Percentiles rank a stretch among this genome's conserved stretches.
Conservation (phyloP, 2,329 filamentous ascomycete genomes). For the Rhinocladiella similis region DNA sequence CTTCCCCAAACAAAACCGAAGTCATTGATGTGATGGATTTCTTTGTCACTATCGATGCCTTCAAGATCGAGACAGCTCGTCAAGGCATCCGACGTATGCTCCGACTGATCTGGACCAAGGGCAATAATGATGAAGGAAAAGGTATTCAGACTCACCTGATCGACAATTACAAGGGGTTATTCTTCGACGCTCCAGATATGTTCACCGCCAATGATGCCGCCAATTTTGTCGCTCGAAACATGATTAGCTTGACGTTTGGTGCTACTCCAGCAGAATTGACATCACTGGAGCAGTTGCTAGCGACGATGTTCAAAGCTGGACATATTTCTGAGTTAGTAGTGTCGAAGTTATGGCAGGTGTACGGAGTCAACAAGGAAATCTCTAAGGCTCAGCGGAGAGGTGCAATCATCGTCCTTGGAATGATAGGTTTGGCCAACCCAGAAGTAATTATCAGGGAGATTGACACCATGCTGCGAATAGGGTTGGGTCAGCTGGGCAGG, state of each 20-base stretch:
- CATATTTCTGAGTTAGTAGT: constrained; percentile 83
- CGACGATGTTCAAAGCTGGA: constrained; percentile 95
- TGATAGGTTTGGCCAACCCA: constrained; percentile 89
- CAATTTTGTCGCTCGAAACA: constrained; percentile 94
- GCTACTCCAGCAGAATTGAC: constrained; percentile 93
- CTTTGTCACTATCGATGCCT: constrained; percentile 91
- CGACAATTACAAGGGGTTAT: constrained; percentile 92
- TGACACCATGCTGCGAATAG: constrained; percentile 88
- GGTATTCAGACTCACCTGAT: constrained; percentile 95
- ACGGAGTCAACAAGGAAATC: constrained; percentile 90
- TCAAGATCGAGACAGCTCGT: constrained; percentile 92
- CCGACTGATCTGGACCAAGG: constrained; percentile 97
- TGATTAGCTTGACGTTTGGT: constrained; percentile 97
- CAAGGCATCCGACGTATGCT: constrained; percentile 93
- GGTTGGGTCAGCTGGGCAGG: constrained; percentile 76
- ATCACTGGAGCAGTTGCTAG: constrained; percentile 88
- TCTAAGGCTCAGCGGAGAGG: constrained; percentile 87
- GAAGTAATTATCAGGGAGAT: constrained; percentile 94
- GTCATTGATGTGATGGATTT: constrained; percentile 99
- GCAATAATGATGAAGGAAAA: constrained; percentile 98
- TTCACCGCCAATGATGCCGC: constrained; percentile 88
- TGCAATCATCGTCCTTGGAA: constrained; percentile 93
- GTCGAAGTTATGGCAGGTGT: constrained; percentile 95
- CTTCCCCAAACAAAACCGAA: constrained; percentile 96
- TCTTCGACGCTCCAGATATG: constrained; percentile 89